Percentiles rank a stretch among this genome's conserved stretches.
These are phyloP conservation scores for Funneliformis geosporum DNA, from an alignment of 192 early-diverging fungal species.

Conservation along the genomic window DNA sequence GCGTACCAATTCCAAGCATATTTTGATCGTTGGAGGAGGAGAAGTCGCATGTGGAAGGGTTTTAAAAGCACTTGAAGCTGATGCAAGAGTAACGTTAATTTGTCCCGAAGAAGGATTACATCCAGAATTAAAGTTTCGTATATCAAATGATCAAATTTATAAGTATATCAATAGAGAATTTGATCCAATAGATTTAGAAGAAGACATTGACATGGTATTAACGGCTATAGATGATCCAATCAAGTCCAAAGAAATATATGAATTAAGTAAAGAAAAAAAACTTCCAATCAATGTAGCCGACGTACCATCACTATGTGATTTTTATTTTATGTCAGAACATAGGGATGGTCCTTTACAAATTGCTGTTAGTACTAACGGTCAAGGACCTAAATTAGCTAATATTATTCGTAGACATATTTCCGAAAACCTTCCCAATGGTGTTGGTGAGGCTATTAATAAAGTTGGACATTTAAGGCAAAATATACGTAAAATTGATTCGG, in stretches of 20 bases:
- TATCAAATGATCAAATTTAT: conserved; percentile 55
- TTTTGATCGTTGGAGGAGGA: conserved; percentile 90
- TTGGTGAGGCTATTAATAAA: conserved; percentile 71
- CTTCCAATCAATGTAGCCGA: conserved; percentile 94
- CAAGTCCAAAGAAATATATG: conserved; percentile 68
- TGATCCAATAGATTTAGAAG: conserved; percentile 55
- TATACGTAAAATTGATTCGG: conserved; percentile 65
- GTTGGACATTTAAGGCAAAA: conserved; percentile 66
- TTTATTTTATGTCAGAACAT: conserved; percentile 89
- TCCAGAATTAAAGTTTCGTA: conserved; percentile 66
- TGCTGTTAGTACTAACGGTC: conserved; percentile 85
- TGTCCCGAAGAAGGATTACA: conserved; percentile 64
- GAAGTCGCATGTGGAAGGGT: conserved; percentile 82
- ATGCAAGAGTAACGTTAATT: conserved; percentile 77
- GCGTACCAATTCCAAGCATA: conserved; percentile 69
- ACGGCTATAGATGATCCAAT: conserved; percentile 75
- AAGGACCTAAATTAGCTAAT: conserved; percentile 87
- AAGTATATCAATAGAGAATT: conserved; percentile 55
- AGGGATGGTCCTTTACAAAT: conserved; percentile 86
- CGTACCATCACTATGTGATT: conserved; percentile 87
- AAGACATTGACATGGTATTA: conserved; percentile 60
- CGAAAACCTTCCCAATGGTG: conserved; percentile 56
- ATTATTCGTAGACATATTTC: conserved; percentile 73
- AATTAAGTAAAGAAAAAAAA: conserved; percentile 58
- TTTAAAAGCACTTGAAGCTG: conserved; percentile 77